phyloP scores from a whole-genome alignment of 345 rosid species.

The Citrus reticulata region DNA sequence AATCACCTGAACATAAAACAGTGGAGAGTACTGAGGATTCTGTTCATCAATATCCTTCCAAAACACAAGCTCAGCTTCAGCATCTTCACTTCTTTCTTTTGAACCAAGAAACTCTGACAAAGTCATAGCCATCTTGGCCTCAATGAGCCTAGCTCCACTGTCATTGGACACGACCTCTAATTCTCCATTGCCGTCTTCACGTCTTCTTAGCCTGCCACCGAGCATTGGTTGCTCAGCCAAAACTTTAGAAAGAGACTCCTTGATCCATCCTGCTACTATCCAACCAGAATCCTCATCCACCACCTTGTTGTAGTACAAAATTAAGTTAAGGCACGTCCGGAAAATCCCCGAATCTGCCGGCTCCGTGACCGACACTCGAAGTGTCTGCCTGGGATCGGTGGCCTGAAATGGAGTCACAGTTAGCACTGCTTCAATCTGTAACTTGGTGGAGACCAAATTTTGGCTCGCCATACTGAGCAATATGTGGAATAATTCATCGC shows the following conservation, averaged over 20 bases:
- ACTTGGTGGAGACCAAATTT: conserved; percentile 3
- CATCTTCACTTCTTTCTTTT: conserved; percentile 32
- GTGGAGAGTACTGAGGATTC: conserved; percentile 64
- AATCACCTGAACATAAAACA: conserved; percentile 66
- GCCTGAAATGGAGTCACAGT: conserved; percentile 39
- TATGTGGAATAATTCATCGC: not conserved
- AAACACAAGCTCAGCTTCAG: conserved; percentile 53
- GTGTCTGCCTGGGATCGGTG: conserved; percentile 51
- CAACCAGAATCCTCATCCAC: conserved; percentile 51
- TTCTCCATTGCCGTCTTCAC: conserved; percentile 33
- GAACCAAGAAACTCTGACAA: conserved; percentile 51
- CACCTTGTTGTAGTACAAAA: conserved; percentile 40
- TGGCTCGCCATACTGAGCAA: conserved; percentile 17
- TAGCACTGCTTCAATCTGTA: conserved; percentile 49
- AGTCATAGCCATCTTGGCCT: conserved; percentile 40
- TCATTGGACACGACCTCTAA: conserved; percentile 75
- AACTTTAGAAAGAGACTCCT: conserved; percentile 62
- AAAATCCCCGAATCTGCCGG: conserved; percentile 37
- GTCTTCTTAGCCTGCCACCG: conserved; percentile 51
- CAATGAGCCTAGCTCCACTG: conserved; percentile 61
- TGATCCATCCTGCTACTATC: conserved; percentile 67
- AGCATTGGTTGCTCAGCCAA: conserved; percentile 55
- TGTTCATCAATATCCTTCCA: conserved; percentile 77
- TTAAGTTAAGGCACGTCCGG: conserved; percentile 41
- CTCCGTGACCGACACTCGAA: conserved; percentile 30